Conservation (phyloP, 345 rosid species). For the Stellera chamaejasme region DNA sequence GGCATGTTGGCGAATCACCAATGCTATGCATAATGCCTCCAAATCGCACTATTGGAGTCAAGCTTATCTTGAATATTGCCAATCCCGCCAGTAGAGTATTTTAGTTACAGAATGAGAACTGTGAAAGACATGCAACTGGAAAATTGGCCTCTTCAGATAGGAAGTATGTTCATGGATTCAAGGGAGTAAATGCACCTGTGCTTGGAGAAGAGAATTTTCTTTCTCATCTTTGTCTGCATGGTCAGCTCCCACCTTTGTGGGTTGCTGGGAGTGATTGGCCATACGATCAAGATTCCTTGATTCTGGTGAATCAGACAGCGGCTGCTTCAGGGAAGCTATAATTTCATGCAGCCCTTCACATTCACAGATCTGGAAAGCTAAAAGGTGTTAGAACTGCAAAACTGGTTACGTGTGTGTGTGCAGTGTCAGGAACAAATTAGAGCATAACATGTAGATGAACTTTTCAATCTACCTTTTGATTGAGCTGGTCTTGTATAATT, state of each 20-base stretch:
- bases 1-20: too few species aligned
- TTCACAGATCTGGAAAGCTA: conserved; percentile 54
- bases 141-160: conserved; percentile 2
- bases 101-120: neutral
- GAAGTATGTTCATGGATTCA: conserved; percentile 6
- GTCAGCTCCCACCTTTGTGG: conserved; percentile 26
- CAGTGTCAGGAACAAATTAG: too few species aligned
- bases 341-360: conserved; percentile 67
- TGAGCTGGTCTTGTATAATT: conserved; percentile 82
- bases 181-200: conserved; percentile 35
- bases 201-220: conserved; percentile 27
- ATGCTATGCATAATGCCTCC: too few species aligned
- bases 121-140: neutral
- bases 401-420: neutral
- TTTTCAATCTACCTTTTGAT: conserved; percentile 54
- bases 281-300: conserved; percentile 24
- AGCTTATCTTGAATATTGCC: too few species aligned
- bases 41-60: too few species aligned
- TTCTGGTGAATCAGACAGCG: conserved; percentile 60
- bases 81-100: too few species aligned
- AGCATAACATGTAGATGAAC: neutral
- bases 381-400: conserved; percentile 15
- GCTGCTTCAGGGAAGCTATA: conserved; percentile 56
- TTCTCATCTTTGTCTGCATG: conserved; percentile 26
- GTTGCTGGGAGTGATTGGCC: conserved; percentile 30